Evolutionary conservation across 1,284 basidiomycete species (phyloP).

Genomic region (Phenoliferia sp.): DNA sequence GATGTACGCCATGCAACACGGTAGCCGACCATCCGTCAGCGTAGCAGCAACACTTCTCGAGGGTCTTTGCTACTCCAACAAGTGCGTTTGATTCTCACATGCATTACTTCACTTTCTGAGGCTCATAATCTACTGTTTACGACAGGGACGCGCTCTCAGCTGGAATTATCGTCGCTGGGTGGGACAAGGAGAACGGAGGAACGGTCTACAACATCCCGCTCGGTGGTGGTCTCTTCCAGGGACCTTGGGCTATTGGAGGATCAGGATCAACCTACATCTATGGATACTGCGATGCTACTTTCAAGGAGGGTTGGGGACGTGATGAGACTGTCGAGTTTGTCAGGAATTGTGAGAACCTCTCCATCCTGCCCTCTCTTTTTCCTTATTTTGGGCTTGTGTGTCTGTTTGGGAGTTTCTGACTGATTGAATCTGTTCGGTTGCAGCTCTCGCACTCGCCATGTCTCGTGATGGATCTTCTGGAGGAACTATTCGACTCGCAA

Average conservation of each 20-base stretch:
- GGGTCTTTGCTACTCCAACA: constrained; percentile 89
- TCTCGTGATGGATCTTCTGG: constrained; percentile 95
- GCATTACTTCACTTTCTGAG: not conserved
- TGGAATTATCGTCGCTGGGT: constrained; percentile 97
- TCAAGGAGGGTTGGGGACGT: constrained; percentile 82
- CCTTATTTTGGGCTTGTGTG: not conserved
- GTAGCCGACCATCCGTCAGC: constrained; percentile 69
- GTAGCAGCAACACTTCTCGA: constrained; percentile 82
- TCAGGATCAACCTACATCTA: constrained; percentile 98
- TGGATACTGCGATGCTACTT: constrained; percentile 99
- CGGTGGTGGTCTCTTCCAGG: constrained; percentile 86
- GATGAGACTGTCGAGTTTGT: constrained; percentile 93
- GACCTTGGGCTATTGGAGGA: constrained; percentile 94
- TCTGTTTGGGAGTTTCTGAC: not conserved
- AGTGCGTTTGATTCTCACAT: constrained; percentile 52
- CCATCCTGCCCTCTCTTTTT: not conserved
- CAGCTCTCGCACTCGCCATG: constrained; percentile 94
- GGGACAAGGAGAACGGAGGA: constrained; percentile 90
- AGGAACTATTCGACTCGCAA: constrained; percentile 93
- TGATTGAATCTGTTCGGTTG: not conserved
- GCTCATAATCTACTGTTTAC: not conserved
- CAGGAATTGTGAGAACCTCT: constrained; percentile 72
- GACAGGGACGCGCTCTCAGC: constrained; percentile 59
- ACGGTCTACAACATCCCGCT: constrained; percentile 95
- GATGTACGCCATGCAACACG: constrained; percentile 55